Evolutionary conservation across 192 early-diverging fungal genomes (phyloP).

Genomic region (Phlyctochytrium bullatum): DNA sequence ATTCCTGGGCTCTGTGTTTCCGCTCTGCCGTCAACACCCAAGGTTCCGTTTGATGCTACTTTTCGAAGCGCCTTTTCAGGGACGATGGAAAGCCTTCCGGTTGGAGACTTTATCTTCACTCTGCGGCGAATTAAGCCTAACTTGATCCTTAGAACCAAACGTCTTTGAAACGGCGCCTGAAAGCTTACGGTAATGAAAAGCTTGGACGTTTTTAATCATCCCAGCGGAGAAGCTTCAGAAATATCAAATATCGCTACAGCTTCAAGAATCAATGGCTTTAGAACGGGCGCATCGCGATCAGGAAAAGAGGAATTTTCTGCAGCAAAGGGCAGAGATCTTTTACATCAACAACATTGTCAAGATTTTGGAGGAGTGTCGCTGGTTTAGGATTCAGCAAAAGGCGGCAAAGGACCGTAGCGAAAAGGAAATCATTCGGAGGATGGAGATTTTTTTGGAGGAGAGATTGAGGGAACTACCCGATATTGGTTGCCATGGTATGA

Average conservation of each 20-base stretch:
- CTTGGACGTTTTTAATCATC: too few species aligned
- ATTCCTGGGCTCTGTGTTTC: slow-evolving; percentile 22
- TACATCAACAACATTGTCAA: slow-evolving; percentile 19
- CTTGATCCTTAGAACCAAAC: background rate
- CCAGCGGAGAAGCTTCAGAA: background rate
- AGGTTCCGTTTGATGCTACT: background rate
- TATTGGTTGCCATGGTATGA: background rate
- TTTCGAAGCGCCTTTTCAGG: background rate
- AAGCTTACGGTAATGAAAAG: background rate
- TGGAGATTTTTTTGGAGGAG: background rate
- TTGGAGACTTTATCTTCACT: background rate
- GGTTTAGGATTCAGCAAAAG: slow-evolving; percentile 5
- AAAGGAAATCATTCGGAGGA: background rate
- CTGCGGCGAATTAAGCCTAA: background rate
- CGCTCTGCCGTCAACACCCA: background rate
- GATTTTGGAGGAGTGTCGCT: slow-evolving; percentile 7
- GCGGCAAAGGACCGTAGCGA: background rate
- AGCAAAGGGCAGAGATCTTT: slow-evolving; percentile 20
- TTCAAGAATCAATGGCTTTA: slow-evolving; percentile 8
- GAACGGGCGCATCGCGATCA: background rate
- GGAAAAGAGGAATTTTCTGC: slow-evolving; percentile 14
- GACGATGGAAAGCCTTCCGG: background rate
- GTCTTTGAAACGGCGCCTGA: background rate
- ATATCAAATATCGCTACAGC: slow-evolving; percentile 12
- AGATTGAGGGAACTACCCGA: background rate